A percentile compares a stretch with the other conserved stretches of the same genome.
phyloP scores from a whole-genome alignment of 495 filamentous ascomycete species.

The Daldinia decipiens region DNA sequence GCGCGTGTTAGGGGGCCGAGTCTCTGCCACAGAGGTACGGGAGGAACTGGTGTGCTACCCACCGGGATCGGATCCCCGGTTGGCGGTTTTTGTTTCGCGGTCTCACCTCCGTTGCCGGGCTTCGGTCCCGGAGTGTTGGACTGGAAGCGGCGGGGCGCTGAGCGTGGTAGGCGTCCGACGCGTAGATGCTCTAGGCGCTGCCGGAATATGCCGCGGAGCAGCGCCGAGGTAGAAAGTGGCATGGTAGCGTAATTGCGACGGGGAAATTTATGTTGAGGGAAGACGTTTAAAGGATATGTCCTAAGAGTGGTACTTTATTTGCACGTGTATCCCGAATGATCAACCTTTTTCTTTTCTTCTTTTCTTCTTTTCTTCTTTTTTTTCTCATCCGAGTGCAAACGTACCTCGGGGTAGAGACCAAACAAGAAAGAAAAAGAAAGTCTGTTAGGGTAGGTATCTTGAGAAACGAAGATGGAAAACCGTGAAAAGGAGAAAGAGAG shows the following conservation, averaged over 20 bases:
- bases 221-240: slow-evolving; percentile 11
- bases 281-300: neutral
- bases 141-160: slow-evolving; percentile 34
- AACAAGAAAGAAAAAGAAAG: too few species aligned
- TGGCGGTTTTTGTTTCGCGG: slow-evolving; percentile 21
- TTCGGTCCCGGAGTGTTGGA: slow-evolving; percentile 19
- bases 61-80: slow-evolving; percentile 21
- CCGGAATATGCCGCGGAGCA: slow-evolving; percentile 29
- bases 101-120: neutral
- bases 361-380: too few species aligned
- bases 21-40: slow-evolving; percentile 59
- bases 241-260: slow-evolving; percentile 7
- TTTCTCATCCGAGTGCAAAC: neutral
- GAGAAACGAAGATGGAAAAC: neutral
- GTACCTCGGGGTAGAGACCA: too few species aligned
- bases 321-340: neutral
- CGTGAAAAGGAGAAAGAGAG: neutral
- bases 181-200: slow-evolving; percentile 27
- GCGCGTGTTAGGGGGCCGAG: slow-evolving; percentile 67
- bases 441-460: slow-evolving; percentile 6
- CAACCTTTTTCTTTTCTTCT: too few species aligned
- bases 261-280: neutral
- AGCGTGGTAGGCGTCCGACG: slow-evolving; percentile 18
- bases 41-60: slow-evolving; percentile 36
- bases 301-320: neutral